Evolutionary conservation across 306 rosid species (phyloP).

Genomic region (Prunus davidiana): DNA sequence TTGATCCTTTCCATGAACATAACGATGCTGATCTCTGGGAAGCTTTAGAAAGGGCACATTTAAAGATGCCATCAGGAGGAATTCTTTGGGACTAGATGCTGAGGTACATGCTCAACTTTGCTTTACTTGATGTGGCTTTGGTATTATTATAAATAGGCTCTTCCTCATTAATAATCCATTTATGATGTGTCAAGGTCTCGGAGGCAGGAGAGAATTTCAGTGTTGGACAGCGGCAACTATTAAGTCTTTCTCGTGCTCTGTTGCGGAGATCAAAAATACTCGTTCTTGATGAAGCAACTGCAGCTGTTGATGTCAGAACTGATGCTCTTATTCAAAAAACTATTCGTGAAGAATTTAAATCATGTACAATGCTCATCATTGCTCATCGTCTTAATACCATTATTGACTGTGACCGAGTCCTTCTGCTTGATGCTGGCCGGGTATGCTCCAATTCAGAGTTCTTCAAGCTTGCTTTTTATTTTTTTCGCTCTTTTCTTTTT

Average conservation of each 20-base stretch:
- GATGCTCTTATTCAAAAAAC: conserved; percentile 93
- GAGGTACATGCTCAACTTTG: conserved; percentile 34
- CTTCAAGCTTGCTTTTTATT: not conserved
- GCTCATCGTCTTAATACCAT: conserved; percentile 90
- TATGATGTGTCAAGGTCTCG: conserved; percentile 51
- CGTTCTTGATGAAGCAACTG: conserved; percentile 93
- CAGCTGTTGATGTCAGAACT: conserved; percentile 94
- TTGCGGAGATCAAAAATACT: conserved; percentile 82
- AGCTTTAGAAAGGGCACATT: conserved; percentile 53
- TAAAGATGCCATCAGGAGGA: conserved; percentile 48
- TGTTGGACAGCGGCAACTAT: conserved; percentile 89
- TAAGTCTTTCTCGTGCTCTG: conserved; percentile 87
- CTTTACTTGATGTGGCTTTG: not conserved
- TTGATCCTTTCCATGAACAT: conserved; percentile 54
- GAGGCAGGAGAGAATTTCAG: conserved; percentile 96
- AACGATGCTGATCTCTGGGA: conserved; percentile 60
- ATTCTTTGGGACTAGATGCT: conserved; percentile 43
- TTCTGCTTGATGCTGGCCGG: conserved; percentile 77
- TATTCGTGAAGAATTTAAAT: conserved; percentile 80
- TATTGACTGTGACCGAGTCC: conserved; percentile 71
- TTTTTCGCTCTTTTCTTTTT: not conserved
- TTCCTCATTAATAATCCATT: not conserved
- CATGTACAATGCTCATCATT: conserved; percentile 87
- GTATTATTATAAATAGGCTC: no score
- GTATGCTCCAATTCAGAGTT: conserved; percentile 33